Base-by-base conservation (phyloP, 2,329 filamentous ascomycete genomes). In the Elsinoe perseae region DNA sequence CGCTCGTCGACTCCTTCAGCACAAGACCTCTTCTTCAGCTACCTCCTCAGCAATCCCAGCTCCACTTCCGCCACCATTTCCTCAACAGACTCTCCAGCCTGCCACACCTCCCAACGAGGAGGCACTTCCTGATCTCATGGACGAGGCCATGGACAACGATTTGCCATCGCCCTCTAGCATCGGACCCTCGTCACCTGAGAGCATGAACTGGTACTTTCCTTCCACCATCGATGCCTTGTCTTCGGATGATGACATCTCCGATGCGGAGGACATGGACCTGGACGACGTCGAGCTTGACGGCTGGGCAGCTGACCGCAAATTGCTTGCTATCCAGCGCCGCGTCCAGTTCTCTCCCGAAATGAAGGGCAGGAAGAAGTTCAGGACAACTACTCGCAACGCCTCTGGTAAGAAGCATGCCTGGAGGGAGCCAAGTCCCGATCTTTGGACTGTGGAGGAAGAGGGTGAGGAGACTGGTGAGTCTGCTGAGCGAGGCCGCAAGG, bases 391-490 rank as follows among this genome's bases (percentile, higher is more conserved):
- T 34, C 64, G 70, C 14, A 72, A 69, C 8, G 64, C 70, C 6
- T 71, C 68, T 23, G 70, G 71, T 14, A 67, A 70, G 50, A 66
- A 68, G 18, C 70, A 73, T 59, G 72, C 70, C 48, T 73, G 71
- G 68, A 63, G 70, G 18, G 71, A 71, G 54, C 71, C 71, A 12
- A 71, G 69, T 57, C 67, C 67, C 1, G 71, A 72, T 50, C 64
- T 73, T 0, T 73, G 72, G 62, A 73, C 70, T 18, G 69, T 73
- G 25, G 66, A 69, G 43, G 71, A 73, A 58, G 70, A 70, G 6
- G 69, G 68, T 30, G 70, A 72, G 59, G 68, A 50, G 36, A 34
- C 36, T 20, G 38, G 18, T 20, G 53, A 36, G 25, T 20, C 7
- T 20, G 52, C 16, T 18, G 52, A 28, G 14, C 18, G 21, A 20